Base-by-base conservation (phyloP, 768 basidiomycete genomes). In the Neoboletus magnificus region DNA sequence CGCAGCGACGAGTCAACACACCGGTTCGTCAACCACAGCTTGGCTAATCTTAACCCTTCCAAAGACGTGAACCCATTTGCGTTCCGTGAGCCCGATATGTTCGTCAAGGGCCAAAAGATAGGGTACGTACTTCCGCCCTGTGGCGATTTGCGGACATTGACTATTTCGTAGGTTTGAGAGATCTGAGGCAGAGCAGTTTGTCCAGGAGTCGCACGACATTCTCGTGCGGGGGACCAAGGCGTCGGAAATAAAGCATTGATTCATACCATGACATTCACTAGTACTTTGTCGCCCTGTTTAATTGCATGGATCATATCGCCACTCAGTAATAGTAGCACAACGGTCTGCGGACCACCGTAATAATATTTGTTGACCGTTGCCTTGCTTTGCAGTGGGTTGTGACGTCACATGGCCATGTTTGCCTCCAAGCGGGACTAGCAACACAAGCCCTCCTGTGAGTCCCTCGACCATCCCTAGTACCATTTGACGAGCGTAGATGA, bases 1-100 rank as follows among this genome's bases (percentile, higher is more conserved):
- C 82, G 95, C 63, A 92, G 91, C 16, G 95, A 98, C 71, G 95
- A 98, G 69, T 82, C 89, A 1, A 93, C 90, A 1, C 95, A 98
- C 66, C 80, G 93, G 48, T 98, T 98, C 65, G 93, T 96, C 60
- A 98, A 98, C 72, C 96, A 98, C 75, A 91, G 89, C 55, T 77
- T 98, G 35, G 96, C 94, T 4, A 94, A 93, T 73, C 78, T 99
- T 48, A 75, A 91, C 60, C 77, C 79, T 30, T 69, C 79, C 33
- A 82, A 81, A 35, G 96, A 98, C 70, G 84, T 92, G 62, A 97
- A 95, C 66, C 93, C 92, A 0, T 93, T 94, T 62, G 90, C 93
- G 16, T 73, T 97, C 27, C 82, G 86, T 23, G 95, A 98, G 66
- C 93, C 95, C 15, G 82, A 88, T 58, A 95, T 96, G 83, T 78